These are phyloP conservation scores for Eucalyptus paniculata DNA, from an alignment of 345 rosid genomes.

Conservation along the genomic window DNA sequence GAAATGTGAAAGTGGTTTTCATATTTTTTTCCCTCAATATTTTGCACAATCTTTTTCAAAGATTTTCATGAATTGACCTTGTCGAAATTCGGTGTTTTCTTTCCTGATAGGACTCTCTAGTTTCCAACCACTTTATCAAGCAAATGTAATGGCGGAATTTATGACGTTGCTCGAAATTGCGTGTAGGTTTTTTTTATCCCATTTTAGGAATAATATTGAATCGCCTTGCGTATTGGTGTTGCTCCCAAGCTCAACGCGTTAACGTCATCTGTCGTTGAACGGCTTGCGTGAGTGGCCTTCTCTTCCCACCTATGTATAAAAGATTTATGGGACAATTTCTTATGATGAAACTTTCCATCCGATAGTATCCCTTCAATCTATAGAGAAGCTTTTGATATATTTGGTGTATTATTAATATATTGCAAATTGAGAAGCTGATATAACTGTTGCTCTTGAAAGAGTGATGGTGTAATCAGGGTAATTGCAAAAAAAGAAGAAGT, in stretches of 20 bases:
- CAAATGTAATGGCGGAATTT: not conserved
- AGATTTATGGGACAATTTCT: not conserved
- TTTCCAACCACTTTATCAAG: not conserved
- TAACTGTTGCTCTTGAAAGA: not conserved
- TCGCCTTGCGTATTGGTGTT: not conserved
- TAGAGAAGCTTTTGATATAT: not conserved
- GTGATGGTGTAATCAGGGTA: not conserved
- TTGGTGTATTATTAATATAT: not conserved
- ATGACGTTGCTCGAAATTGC: not conserved
- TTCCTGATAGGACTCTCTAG: not conserved
- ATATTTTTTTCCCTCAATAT: not conserved
- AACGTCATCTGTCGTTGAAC: not conserved
- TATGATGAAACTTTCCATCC: not conserved
- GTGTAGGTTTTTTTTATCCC: not conserved
- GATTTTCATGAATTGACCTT: not conserved
- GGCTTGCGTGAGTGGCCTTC: not conserved
- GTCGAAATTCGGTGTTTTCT: not conserved
- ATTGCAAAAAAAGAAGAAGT: not conserved
- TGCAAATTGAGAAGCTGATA: not conserved
- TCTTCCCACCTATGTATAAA: not conserved
- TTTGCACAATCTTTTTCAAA: not conserved
- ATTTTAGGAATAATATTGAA: not conserved
- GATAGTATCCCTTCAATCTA: not conserved
- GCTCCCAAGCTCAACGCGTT: not conserved
- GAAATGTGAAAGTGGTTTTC: not conserved